phyloP scores from a whole-genome alignment of 2,329 filamentous ascomycete species.

The Claviceps pusilla region DNA sequence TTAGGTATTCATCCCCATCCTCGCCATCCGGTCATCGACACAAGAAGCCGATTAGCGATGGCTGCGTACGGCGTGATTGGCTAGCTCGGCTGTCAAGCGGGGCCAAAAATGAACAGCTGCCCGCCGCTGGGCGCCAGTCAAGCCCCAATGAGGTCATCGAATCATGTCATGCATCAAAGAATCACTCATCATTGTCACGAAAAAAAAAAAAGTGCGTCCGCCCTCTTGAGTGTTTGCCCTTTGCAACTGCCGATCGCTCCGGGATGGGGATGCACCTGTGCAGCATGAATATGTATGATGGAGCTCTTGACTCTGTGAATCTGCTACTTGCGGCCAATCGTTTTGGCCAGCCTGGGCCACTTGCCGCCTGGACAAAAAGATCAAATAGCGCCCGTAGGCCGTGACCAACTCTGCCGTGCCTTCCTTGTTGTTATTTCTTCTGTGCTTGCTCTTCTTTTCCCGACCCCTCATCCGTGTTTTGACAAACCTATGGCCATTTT shows the following conservation, averaged over 20 bases:
- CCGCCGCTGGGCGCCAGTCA: conserved; percentile 1
- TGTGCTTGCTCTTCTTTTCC: neutral
- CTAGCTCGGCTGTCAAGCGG: neutral
- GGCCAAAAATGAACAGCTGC: neutral
- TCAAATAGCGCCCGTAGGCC: neutral
- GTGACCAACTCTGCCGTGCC: neutral
- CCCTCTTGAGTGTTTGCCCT: neutral
- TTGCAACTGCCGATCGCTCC: conserved; percentile 6
- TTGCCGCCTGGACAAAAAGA: neutral
- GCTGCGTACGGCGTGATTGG: neutral
- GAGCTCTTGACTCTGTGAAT: neutral
- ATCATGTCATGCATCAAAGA: neutral
- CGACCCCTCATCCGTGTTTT: neutral
- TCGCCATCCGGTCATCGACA: no score
- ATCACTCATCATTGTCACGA: neutral
- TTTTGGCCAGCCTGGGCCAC: neutral
- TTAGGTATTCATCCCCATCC: no score
- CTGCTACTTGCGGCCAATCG: neutral
- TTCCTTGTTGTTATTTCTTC: neutral
- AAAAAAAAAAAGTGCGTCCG: neutral
- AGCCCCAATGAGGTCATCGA: conserved; percentile 6
- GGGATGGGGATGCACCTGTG: neutral
- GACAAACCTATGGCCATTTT: neutral
- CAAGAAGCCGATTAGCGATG: neutral
- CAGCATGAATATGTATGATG: neutral